Evolutionary conservation across 441 rosid species (phyloP).

Genomic region (Populus tomentosa): DNA sequence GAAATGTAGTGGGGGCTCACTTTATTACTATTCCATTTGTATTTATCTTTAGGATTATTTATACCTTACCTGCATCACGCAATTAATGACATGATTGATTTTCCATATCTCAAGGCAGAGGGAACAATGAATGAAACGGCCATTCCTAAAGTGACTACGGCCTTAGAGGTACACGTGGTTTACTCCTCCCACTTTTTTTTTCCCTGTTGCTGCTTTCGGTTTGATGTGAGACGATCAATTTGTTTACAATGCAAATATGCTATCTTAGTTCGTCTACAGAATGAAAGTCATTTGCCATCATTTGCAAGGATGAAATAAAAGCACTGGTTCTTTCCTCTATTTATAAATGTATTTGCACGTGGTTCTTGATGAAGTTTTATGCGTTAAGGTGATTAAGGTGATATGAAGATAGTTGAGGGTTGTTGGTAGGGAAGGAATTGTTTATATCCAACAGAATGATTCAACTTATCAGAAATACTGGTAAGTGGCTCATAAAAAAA

Average conservation of each 20-base stretch:
- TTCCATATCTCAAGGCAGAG: conserved; percentile 60
- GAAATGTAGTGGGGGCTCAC: background rate
- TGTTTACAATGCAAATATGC: no score
- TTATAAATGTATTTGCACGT: background rate
- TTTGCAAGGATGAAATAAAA: no score
- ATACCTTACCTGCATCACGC: background rate
- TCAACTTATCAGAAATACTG: no score
- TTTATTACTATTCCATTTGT: background rate
- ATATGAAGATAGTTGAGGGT: background rate
- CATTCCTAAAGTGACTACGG: conserved; percentile 58
- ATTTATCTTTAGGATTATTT: background rate
- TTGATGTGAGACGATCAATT: no score
- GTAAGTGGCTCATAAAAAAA: no score
- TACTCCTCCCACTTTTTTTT: background rate
- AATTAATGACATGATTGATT: conserved; percentile 7
- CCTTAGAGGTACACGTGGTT: conserved; percentile 58
- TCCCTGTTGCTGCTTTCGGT: no score
- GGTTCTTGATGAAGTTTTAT: background rate
- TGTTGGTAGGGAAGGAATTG: background rate
- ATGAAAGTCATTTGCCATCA: no score
- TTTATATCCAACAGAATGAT: background rate
- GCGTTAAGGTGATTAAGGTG: background rate
- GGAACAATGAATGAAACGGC: conserved; percentile 78
- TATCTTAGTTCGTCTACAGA: no score
- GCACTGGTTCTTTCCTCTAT: no score